These are phyloP conservation scores for Rhodofomes roseus DNA, from an alignment of 1,284 basidiomycete species.

Conservation along the genomic window DNA sequence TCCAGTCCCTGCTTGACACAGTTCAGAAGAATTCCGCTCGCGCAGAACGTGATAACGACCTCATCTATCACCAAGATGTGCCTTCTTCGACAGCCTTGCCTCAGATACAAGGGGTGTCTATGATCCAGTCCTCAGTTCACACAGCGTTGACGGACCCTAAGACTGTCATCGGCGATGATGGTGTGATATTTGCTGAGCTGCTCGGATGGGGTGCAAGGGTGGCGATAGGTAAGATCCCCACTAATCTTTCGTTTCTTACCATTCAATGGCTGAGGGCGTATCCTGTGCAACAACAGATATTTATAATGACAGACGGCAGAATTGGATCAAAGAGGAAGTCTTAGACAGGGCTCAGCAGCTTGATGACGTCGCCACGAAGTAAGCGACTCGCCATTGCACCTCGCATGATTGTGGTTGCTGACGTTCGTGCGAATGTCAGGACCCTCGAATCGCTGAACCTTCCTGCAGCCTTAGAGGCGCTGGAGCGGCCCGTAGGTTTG, in stretches of 20 bases:
- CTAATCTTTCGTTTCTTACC: slow-evolving; percentile 15
- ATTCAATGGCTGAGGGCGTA: background rate
- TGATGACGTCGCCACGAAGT: slow-evolving; percentile 65
- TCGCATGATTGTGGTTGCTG: background rate
- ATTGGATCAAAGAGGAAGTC: slow-evolving; percentile 70
- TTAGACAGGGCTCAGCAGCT: slow-evolving; percentile 60
- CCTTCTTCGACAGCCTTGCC: slow-evolving; percentile 72
- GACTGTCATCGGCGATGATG: slow-evolving; percentile 42
- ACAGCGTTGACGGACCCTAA: slow-evolving; percentile 63
- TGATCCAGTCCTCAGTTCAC: slow-evolving; percentile 67
- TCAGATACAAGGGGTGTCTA: slow-evolving; percentile 60
- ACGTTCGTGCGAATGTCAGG: slow-evolving; percentile 35
- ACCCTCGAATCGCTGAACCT: slow-evolving; percentile 73
- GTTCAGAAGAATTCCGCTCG: slow-evolving; percentile 69
- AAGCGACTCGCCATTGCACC: slow-evolving; percentile 21
- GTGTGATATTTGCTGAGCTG: slow-evolving; percentile 73
- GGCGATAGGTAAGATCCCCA: slow-evolving; percentile 68
- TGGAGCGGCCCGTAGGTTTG: slow-evolving; percentile 83
- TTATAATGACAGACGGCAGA: slow-evolving; percentile 82
- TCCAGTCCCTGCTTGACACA: slow-evolving; percentile 60
- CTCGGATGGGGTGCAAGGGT: slow-evolving; percentile 87
- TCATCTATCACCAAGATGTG: slow-evolving; percentile 92
- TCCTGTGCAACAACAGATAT: slow-evolving; percentile 51
- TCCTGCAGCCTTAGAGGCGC: slow-evolving; percentile 84
- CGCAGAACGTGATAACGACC: slow-evolving; percentile 90